Percentiles rank a stretch among this genome's conserved stretches.
Conservation (phyloP, 768 basidiomycete species). For the Hericium rajendrae region DNA sequence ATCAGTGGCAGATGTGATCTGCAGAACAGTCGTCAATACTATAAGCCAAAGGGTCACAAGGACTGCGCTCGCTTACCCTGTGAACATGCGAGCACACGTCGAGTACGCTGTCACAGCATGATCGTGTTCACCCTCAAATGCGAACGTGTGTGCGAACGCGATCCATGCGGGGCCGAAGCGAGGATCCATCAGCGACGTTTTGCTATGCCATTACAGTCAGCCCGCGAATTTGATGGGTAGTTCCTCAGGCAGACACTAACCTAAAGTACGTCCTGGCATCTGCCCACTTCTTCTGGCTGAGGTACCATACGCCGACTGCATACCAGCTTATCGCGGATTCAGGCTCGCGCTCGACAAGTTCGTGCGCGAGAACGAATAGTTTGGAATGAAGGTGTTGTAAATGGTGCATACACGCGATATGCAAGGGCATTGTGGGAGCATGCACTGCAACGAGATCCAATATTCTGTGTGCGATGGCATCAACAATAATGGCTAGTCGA, state of each 20-base stretch:
- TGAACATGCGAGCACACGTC: conserved; percentile 90
- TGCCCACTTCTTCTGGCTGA: conserved; percentile 76
- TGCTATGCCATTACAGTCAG: conserved; percentile 37
- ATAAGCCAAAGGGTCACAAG: background rate
- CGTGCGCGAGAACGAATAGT: conserved; percentile 93
- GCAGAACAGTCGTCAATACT: background rate
- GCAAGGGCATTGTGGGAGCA: conserved; percentile 81
- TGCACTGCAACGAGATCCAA: conserved; percentile 79
- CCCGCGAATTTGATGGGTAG: background rate
- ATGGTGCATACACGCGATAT: conserved; percentile 98
- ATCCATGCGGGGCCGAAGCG: conserved; percentile 96
- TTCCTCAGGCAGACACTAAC: conserved; percentile 31
- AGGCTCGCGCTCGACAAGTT: conserved; percentile 90
- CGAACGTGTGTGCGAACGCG: conserved; percentile 95
- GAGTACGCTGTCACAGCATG: conserved; percentile 98
- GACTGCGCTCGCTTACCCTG: conserved; percentile 54
- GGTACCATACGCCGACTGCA: conserved; percentile 96
- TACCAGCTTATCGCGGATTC: conserved; percentile 95
- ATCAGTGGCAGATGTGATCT: conserved; percentile 94
- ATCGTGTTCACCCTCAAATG: conserved; percentile 95
- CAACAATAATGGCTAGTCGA: background rate
- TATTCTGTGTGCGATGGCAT: conserved; percentile 43
- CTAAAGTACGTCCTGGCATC: conserved; percentile 94
- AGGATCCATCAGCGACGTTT: conserved; percentile 94
- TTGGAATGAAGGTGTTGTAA: conserved; percentile 84